Conservation (phyloP, 1,284 basidiomycete genomes). For the Puccinia triticina region DNA sequence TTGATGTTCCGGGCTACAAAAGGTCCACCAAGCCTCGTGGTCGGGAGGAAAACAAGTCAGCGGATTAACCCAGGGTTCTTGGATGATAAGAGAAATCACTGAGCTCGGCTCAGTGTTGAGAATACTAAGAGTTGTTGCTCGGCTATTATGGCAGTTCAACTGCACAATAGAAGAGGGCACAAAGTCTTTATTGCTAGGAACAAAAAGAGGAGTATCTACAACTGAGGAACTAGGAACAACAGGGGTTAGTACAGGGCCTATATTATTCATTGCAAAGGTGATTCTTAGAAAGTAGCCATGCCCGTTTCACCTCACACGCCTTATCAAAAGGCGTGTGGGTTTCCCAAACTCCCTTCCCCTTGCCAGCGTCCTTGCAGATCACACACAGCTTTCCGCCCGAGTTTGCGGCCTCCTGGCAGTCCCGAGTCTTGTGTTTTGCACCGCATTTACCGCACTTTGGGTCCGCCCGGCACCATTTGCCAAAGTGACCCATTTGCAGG, state of each 20-base stretch:
- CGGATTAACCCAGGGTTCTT: neutral
- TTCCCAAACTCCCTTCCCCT: neutral
- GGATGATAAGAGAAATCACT: neutral
- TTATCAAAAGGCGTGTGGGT: neutral
- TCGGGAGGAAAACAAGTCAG: neutral
- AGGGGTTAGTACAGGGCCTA: neutral
- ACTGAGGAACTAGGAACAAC: neutral
- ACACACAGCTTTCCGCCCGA: neutral
- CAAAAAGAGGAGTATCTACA: neutral
- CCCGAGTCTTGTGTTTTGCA: neutral
- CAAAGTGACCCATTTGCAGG: slow-evolving; percentile 13
- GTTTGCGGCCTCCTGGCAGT: neutral
- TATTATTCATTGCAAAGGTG: neutral
- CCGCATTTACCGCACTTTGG: slow-evolving; percentile 14
- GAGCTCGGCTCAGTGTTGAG: neutral
- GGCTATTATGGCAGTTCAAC: neutral
- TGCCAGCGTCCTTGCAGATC: neutral
- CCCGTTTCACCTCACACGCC: neutral
- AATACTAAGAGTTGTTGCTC: neutral
- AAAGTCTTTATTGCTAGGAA: neutral
- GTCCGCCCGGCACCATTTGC: neutral
- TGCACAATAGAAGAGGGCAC: neutral
- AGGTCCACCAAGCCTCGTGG: neutral
- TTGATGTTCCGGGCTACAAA: neutral
- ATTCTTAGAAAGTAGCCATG: neutral